Base-by-base conservation (phyloP, 768 basidiomycete genomes). In the Tylopilus intermedius region DNA sequence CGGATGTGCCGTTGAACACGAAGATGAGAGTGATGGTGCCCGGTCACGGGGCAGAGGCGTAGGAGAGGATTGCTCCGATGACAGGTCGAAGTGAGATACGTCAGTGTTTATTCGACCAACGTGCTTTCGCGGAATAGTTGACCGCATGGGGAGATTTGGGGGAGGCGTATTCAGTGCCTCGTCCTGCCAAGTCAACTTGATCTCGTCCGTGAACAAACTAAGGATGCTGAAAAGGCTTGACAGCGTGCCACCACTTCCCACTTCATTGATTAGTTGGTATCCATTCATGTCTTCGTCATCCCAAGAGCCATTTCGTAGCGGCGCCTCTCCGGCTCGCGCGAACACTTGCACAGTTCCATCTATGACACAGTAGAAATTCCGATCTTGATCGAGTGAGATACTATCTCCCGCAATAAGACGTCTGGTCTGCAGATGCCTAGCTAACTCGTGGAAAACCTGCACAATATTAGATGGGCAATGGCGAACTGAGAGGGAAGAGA, bases 271-370 rank as follows among this genome's bases (percentile, higher is more conserved):
- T 7, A 98, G 75, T 64, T 98, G 93, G 70, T 94, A 97, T 2
- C 95, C 94, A 58, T 96, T 95, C 81, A 90, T 88, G 48, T 90
- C 85, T 62, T 90, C 89, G 49, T 85, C 82, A 37, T 90, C 90
- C 84, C 86, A 90, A 11, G 79, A 71, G 39, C 80, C 80, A 50
- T 78, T 78, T 47, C 71, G 74, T 29, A 76, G 74, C 10, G 72
- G 63, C 11, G 72, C 71, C 57, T 80, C 77, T 5, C 81, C 83
- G 0, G 84, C 83, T 53, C 82, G 80, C 14, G 90, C 90, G 66
- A 81, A 96, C 10, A 98, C 92, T 63, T 99, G 92, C 13, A 95
- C 95, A 55, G 80, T 88, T n/a, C 96, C 96, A 67, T 99, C 96
- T 30, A 98, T 87, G 32, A 99, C 95, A 66, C 93, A 97, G 70